Evolutionary conservation across 345 rosid genomes (phyloP).

Genomic region (Clausena lansium): DNA sequence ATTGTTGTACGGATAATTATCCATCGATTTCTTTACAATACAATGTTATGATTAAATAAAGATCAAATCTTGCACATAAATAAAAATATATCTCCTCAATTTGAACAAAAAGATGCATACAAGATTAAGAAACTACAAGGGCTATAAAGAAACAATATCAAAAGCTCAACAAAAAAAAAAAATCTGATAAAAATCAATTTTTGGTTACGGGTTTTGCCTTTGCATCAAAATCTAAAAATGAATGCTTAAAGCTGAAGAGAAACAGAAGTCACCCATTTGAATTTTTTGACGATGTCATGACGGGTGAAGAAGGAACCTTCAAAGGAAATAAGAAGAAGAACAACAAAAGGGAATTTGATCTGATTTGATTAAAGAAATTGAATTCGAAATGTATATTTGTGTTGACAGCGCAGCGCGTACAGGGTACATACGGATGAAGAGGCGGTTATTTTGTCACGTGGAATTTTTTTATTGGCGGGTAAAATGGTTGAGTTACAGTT

Average conservation of each 20-base stretch:
- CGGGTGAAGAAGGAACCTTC: background rate
- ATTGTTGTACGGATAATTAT: constrained; percentile 40
- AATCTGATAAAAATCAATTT: background rate
- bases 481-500: background rate
- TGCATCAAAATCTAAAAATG: background rate
- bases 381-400: background rate
- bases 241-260: background rate
- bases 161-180: background rate
- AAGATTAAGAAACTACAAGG: background rate
- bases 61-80: background rate
- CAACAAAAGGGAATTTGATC: background rate
- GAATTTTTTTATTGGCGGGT: background rate
- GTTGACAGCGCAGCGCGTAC: background rate
- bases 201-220: background rate
- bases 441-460: background rate
- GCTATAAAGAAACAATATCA: background rate
- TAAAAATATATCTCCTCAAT: background rate
- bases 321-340: background rate
- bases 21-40: constrained; percentile 25
- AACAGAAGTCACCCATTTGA: constrained; percentile 1
- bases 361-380: background rate
- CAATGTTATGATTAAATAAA: constrained; percentile 2
- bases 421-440: background rate
- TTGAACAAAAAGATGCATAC: background rate
- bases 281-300: background rate